phyloP scores from a whole-genome alignment of 371 early-diverging fungal species.

The Encephalitozoon romaleae region DNA sequence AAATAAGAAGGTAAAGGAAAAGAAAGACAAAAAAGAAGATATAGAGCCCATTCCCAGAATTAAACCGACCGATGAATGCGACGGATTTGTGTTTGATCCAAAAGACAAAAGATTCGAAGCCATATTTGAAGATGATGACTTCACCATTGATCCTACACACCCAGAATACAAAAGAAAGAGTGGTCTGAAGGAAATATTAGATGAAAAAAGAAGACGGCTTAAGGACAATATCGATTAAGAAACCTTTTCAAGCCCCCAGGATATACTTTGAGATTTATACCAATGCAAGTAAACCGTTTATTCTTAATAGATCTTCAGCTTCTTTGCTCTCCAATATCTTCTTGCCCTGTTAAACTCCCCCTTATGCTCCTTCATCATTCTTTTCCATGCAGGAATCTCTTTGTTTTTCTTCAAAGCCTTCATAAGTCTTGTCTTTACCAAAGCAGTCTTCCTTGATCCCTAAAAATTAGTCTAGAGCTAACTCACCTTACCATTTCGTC shows the following conservation, averaged over 20 bases:
- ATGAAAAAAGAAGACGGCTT: conserved; percentile 7
- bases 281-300: neutral
- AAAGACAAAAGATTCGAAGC: conserved; percentile 15
- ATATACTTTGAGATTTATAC: neutral
- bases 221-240: neutral
- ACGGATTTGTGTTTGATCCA: conserved; percentile 26
- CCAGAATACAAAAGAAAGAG: conserved; percentile 17
- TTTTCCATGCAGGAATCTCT: conserved; percentile 59
- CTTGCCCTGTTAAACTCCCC: conserved; percentile 54
- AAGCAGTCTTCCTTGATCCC: conserved; percentile 50
- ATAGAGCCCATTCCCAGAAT: neutral
- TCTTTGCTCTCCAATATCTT: conserved; percentile 57
- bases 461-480: neutral
- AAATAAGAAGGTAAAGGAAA: neutral
- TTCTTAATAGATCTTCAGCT: conserved; percentile 54
- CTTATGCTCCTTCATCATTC: conserved; percentile 48
- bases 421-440: conserved; percentile 58
- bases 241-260: neutral
- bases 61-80: neutral
- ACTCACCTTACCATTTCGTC: conserved; percentile 3
- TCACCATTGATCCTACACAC: conserved; percentile 30
- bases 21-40: neutral
- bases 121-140: conserved; percentile 13
- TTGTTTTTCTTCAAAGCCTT: conserved; percentile 56
- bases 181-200: neutral